Evolutionary conservation across 2,329 filamentous ascomycete species (phyloP), one percentile per base, ranked within the genome.

Genomic region (Xylariaceae sp.): DNA sequence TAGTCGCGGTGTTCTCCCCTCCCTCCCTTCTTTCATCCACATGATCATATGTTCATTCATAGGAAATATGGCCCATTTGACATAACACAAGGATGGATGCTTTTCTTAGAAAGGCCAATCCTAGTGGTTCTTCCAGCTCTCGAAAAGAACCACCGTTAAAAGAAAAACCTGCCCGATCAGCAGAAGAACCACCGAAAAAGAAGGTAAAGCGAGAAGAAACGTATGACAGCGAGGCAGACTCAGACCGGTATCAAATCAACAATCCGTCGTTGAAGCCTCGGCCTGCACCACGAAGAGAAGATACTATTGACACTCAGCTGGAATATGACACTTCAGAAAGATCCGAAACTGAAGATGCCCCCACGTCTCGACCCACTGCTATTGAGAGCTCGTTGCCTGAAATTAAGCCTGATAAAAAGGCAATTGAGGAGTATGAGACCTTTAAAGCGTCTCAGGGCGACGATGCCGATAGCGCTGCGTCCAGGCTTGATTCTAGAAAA

Each of bases 341-440:
- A 11, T 65, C 64, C 7, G 62, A 61, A 4, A 66, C 66, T 2
- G 69, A 73, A n/a, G 57, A 69, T n/a, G 66, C 61, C 29, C 50
- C 61, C 2, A 53, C 56, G 2, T 49, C 67, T 36, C 54, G 67
- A 46, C 70, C 80, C 60, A 91, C 88, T 10, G 86, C 88, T 49
- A 75, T 92, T 39, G 89, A 92, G 64, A 85, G 79, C 57, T 86
- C 86, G 5, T 74, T 96, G 5, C 89, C 90, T 11, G 77, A 80
- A 0, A 77, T 93, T 2, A 76, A 82, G 59, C 82, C 81, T 2
- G 86, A 88, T 58, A 79, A 86, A 62, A 81, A 88, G 53, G 89
- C 91, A 2, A 89, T 96, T 53, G 81, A 88, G 57, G 84, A 90
- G 59, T 96, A 96, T 65, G 89, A 96, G 71, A 77, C 79, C 2